Evolutionary conservation across 2,329 filamentous ascomycete species (phyloP).

Genomic region (Penicillium brasilianum): DNA sequence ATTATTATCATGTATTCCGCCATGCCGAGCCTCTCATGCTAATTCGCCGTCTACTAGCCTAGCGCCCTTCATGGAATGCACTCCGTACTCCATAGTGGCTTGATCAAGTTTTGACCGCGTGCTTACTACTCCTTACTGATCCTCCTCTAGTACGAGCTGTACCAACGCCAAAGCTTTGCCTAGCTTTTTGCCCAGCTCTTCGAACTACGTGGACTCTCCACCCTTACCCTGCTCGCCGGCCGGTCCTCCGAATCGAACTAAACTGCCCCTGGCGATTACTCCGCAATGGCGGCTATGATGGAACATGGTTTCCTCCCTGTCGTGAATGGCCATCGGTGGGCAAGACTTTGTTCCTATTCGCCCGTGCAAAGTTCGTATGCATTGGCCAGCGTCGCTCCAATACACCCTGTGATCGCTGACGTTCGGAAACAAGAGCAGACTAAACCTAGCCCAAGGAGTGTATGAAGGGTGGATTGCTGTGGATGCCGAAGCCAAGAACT

Average conservation of each 20-base stretch:
- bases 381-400: constrained; percentile 1
- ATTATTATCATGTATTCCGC: background rate
- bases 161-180: background rate
- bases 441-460: constrained; percentile 1
- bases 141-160: background rate
- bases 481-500: constrained; percentile 7
- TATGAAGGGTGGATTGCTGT: constrained; percentile 2
- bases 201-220: background rate
- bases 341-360: background rate
- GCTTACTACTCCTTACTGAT: background rate
- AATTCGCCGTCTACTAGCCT: background rate
- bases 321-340: background rate
- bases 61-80: background rate
- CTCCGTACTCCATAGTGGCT: background rate
- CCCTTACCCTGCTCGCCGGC: background rate
- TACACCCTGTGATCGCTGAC: background rate
- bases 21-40: background rate
- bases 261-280: constrained; percentile 7
- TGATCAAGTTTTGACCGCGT: background rate
- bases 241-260: background rate
- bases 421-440: constrained; percentile 13
- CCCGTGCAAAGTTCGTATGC: background rate
- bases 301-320: constrained; percentile 5
- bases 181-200: background rate
- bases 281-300: constrained; percentile 14